These are phyloP conservation scores for Zanthoxylum bungeanum DNA, from an alignment of 345 rosid species.

Conservation along the genomic window DNA sequence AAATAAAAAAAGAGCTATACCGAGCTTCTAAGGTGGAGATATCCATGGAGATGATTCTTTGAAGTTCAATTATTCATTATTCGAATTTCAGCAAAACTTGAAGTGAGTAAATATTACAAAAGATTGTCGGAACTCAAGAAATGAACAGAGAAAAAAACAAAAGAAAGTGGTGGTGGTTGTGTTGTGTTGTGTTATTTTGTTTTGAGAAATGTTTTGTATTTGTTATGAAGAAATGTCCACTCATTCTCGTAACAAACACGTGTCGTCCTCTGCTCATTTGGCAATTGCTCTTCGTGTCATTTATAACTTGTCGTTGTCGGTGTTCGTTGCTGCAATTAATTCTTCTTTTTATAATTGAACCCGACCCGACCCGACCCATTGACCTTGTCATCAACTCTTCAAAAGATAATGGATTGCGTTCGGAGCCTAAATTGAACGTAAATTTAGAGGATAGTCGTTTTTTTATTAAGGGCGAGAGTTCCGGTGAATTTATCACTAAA, in stretches of 20 bases:
- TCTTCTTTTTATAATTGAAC: background rate
- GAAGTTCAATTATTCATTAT: no score
- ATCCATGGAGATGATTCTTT: constrained; percentile 13
- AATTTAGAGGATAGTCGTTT: no score
- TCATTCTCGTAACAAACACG: background rate
- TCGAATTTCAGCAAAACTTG: background rate
- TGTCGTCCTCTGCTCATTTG: background rate
- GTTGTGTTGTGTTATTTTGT: background rate
- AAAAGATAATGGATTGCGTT: background rate
- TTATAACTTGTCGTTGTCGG: no score
- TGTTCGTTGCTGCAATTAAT: no score
- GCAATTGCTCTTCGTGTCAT: no score
- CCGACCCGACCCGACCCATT: no score
- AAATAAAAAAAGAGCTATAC: constrained; percentile 4
- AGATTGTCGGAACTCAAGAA: background rate
- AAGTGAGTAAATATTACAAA: background rate
- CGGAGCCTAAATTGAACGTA: background rate
- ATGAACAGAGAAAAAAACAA: background rate
- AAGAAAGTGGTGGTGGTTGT: background rate
- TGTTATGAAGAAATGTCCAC: background rate
- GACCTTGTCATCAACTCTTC: no score
- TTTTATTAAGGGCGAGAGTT: background rate
- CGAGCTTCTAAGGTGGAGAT: constrained; percentile 24
- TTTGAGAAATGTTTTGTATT: no score
- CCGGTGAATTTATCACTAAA: background rate